These are phyloP conservation scores for Dendrocalamus sinicus DNA, from an alignment of 176 grass and related monocot genomes.

Conservation along the genomic window DNA sequence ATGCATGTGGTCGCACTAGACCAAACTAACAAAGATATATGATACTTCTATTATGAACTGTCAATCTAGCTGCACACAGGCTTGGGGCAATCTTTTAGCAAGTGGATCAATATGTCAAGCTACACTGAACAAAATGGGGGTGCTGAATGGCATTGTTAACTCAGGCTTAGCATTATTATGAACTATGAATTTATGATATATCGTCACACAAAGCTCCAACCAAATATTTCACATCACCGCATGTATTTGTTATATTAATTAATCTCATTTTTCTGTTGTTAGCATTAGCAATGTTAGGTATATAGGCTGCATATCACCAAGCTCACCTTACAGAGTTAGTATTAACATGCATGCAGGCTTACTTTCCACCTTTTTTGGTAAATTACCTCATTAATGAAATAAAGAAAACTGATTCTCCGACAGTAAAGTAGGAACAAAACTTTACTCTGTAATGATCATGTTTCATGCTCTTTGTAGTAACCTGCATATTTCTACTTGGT, in stretches of 20 bases:
- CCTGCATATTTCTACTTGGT: neutral
- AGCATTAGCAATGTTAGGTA: neutral
- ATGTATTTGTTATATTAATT: neutral
- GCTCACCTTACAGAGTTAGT: conserved; percentile 14
- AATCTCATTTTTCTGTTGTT: neutral
- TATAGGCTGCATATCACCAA: neutral
- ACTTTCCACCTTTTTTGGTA: neutral
- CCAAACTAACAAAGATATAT: neutral
- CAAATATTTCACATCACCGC: neutral
- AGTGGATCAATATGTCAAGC: neutral
- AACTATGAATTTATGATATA: neutral
- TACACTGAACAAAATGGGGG: neutral
- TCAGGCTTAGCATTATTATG: neutral
- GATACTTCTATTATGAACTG: neutral
- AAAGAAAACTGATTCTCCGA: neutral
- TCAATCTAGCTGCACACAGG: neutral
- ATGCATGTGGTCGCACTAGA: neutral
- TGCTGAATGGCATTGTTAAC: neutral
- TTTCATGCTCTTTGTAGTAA: conserved; percentile 26
- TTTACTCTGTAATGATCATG: neutral
- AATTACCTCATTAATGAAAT: neutral
- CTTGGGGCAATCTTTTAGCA: conserved; percentile 2
- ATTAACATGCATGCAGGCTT: neutral
- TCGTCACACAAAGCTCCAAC: neutral
- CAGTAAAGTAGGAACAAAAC: neutral